These are phyloP conservation scores for Pyrus hybrid DNA, from an alignment of 331 rosid genomes.

Conservation along the genomic window DNA sequence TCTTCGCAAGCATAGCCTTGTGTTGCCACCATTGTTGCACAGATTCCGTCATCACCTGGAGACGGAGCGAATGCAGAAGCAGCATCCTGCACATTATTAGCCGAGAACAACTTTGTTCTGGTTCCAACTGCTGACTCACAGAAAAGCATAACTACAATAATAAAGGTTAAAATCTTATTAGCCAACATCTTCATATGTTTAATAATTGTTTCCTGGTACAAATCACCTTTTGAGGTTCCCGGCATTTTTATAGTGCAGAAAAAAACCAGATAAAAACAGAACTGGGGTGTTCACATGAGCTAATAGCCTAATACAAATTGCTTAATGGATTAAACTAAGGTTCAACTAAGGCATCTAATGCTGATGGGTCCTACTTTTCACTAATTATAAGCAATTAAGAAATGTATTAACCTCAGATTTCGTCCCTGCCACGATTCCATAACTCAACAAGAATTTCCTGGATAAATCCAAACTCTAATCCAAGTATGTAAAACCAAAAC, in stretches of 20 bases:
- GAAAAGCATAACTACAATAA: constrained; percentile 35
- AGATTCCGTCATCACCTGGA: constrained; percentile 39
- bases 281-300: constrained; percentile 40
- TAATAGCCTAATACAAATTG: constrained; percentile 9
- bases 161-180: constrained; percentile 18
- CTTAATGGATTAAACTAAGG: constrained; percentile 16
- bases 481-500: constrained; percentile 14
- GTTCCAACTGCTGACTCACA: constrained; percentile 35
- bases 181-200: constrained; percentile 35
- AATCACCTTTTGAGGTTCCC: constrained; percentile 6
- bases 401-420: constrained; percentile 18
- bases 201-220: background rate
- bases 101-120: constrained; percentile 20
- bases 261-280: constrained; percentile 35
- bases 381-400: constrained; percentile 4
- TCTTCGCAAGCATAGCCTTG: constrained; percentile 82
- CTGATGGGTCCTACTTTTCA: background rate
- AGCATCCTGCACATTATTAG: background rate
- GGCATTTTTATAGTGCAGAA: constrained; percentile 14
- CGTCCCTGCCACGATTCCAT: constrained; percentile 27
- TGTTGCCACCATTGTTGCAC: constrained; percentile 53
- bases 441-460: constrained; percentile 20
- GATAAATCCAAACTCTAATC: constrained; percentile 11
- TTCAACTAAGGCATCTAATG: constrained; percentile 13
- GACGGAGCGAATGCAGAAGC: constrained; percentile 28